Evolutionary conservation across 805 yeast genomes (phyloP).

Genomic region (Wickerhamomyces mucosus): DNA sequence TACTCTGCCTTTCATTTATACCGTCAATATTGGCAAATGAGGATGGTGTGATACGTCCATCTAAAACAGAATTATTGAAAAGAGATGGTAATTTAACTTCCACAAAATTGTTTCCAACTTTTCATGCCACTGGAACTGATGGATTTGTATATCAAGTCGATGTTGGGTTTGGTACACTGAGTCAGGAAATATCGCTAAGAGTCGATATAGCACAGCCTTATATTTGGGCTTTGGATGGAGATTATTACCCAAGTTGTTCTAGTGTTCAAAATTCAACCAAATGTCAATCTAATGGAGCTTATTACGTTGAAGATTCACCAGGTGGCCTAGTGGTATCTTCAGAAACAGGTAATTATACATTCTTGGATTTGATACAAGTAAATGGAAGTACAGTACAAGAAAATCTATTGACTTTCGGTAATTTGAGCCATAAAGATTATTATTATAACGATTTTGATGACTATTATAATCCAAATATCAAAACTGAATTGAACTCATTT

Average conservation of each 20-base stretch:
- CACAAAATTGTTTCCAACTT: not conserved
- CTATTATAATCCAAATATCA: not conserved
- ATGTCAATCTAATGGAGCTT: conserved; percentile 12
- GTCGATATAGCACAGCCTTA: conserved; percentile 31
- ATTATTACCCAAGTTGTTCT: conserved; percentile 5
- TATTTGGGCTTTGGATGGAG: conserved; percentile 23
- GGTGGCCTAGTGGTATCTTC: not conserved
- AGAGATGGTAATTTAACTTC: too few relatives aligned
- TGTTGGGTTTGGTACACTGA: conserved; percentile 23
- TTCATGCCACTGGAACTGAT: conserved; percentile 1
- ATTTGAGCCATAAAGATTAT: not conserved
- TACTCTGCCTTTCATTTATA: too few relatives aligned
- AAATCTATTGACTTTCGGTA: conserved; percentile 1
- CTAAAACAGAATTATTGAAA: too few relatives aligned
- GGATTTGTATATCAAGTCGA: conserved; percentile 22
- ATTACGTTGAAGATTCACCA: conserved; percentile 3
- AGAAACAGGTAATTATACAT: not conserved
- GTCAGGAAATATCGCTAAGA: conserved; percentile 21
- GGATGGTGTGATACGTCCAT: too few relatives aligned
- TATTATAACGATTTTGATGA: not conserved
- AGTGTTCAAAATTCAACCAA: not conserved
- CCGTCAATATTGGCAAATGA: too few relatives aligned
- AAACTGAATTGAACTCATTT: conserved; percentile 1
- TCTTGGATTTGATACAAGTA: conserved; percentile 9
- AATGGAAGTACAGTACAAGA: conserved; percentile 15